These are phyloP conservation scores for Arthrobotrys megalospora DNA, from an alignment of 2,329 filamentous ascomycete genomes.

Conservation along the genomic window DNA sequence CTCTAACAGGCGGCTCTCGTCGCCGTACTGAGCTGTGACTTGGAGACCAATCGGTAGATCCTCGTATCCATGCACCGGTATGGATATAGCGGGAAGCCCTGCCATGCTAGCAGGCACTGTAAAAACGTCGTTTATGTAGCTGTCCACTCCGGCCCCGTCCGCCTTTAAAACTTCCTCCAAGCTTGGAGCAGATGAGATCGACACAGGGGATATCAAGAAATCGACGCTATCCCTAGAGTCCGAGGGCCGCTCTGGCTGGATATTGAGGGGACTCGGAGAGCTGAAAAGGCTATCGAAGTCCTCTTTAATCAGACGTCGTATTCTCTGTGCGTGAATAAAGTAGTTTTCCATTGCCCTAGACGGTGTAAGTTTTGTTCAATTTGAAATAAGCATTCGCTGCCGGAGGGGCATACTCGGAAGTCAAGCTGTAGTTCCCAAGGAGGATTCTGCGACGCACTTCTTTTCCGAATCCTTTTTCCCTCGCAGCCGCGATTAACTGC, in stretches of 20 bases:
- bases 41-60: slow-evolving; percentile 76
- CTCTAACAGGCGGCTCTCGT: slow-evolving; percentile 77
- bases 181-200: slow-evolving; percentile 80
- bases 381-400: neutral
- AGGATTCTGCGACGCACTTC: slow-evolving; percentile 91
- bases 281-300: slow-evolving; percentile 89
- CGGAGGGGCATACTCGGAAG: slow-evolving; percentile 73
- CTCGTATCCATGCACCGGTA: slow-evolving; percentile 74
- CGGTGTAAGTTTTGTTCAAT: neutral
- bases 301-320: slow-evolving; percentile 83
- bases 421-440: slow-evolving; percentile 89
- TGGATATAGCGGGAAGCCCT: slow-evolving; percentile 87
- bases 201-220: slow-evolving; percentile 88
- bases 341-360: slow-evolving; percentile 87
- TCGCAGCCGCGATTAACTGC: slow-evolving; percentile 72
- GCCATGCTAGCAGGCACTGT: slow-evolving; percentile 95
- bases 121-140: slow-evolving; percentile 94
- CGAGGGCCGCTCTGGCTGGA: slow-evolving; percentile 70
- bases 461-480: slow-evolving; percentile 81
- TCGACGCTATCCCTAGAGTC: slow-evolving; percentile 78
- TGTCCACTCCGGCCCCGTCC: slow-evolving; percentile 74
- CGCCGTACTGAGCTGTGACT: slow-evolving; percentile 84
- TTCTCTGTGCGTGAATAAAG: slow-evolving; percentile 91
- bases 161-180: slow-evolving; percentile 72
- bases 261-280: slow-evolving; percentile 77